These are phyloP conservation scores for Lophiostoma macrostomum DNA, from an alignment of 495 filamentous ascomycete species.

Conservation along the genomic window DNA sequence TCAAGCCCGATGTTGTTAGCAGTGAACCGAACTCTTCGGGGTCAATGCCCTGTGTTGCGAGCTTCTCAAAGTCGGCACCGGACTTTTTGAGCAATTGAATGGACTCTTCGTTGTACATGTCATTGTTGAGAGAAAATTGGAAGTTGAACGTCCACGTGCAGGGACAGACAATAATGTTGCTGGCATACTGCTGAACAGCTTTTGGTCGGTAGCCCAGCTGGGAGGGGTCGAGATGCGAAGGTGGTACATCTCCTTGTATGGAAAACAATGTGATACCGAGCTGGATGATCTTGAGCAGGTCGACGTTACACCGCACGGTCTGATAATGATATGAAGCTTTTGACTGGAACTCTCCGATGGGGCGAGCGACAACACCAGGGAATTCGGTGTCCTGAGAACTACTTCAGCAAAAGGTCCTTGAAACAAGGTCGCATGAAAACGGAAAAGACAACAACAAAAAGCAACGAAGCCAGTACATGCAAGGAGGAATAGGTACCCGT, in stretches of 20 bases:
- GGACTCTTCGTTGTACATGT: slow-evolving; percentile 95
- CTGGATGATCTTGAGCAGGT: slow-evolving; percentile 94
- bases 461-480: neutral
- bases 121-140: slow-evolving; percentile 85
- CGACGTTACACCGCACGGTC: slow-evolving; percentile 93
- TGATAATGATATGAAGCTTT: slow-evolving; percentile 99
- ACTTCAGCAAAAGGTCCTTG: neutral
- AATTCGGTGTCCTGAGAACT: slow-evolving; percentile 85
- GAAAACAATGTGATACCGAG: slow-evolving; percentile 91
- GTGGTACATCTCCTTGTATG: slow-evolving; percentile 78
- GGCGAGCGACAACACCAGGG: slow-evolving; percentile 89
- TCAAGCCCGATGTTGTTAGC: slow-evolving; percentile 85
- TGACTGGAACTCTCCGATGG: slow-evolving; percentile 86
- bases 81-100: slow-evolving; percentile 82
- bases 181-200: slow-evolving; percentile 41
- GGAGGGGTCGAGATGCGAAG: slow-evolving; percentile 57
- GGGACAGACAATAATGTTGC: slow-evolving; percentile 63
- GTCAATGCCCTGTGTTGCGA: slow-evolving; percentile 87
- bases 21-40: slow-evolving; percentile 82
- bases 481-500: slow-evolving; percentile 8
- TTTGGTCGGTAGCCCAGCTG: slow-evolving; percentile 44
- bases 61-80: slow-evolving; percentile 80
- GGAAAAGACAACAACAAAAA: neutral
- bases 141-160: slow-evolving; percentile 99
- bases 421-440: too few species aligned